Evolutionary conservation across 768 basidiomycete genomes (phyloP).

Genomic region (Steccherinum ochraceum): DNA sequence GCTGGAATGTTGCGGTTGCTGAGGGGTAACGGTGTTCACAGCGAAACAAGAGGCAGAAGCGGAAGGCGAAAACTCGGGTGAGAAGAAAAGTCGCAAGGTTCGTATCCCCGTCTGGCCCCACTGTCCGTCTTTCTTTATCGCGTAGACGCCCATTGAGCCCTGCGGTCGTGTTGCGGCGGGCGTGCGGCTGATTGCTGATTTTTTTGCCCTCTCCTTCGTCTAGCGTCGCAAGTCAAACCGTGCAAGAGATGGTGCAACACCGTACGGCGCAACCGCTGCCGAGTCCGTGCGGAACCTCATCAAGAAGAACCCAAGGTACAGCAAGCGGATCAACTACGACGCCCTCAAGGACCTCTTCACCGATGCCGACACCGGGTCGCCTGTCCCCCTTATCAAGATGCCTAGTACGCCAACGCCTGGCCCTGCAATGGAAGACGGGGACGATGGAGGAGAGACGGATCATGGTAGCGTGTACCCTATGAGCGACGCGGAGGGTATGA

Average conservation of each 20-base stretch:
- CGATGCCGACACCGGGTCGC: constrained; percentile 6
- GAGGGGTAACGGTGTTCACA: constrained; percentile 37
- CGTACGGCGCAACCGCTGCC: constrained; percentile 63
- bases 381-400: constrained; percentile 15
- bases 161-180: not conserved
- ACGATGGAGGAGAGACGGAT: constrained; percentile 46
- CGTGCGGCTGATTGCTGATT: constrained; percentile 3
- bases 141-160: not conserved
- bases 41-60: constrained; percentile 59
- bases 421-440: constrained; percentile 37
- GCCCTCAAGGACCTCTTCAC: constrained; percentile 74
- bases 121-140: constrained; percentile 16
- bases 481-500: constrained; percentile 31
- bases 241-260: constrained; percentile 71
- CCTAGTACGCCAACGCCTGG: constrained; percentile 7
- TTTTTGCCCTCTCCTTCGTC: constrained; percentile 4
- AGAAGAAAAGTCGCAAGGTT: constrained; percentile 72
- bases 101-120: constrained; percentile 38
- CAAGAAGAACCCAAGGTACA: constrained; percentile 83
- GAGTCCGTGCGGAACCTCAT: constrained; percentile 74
- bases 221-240: constrained; percentile 67
- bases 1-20: constrained; percentile 29
- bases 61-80: constrained; percentile 23
- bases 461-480: constrained; percentile 32
- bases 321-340: constrained; percentile 91